A percentile compares a stretch with the other conserved stretches of the same genome.
Evolutionary conservation across 2,329 filamentous ascomycete genomes (phyloP).

Genomic region (Grosmannia huntii): DNA sequence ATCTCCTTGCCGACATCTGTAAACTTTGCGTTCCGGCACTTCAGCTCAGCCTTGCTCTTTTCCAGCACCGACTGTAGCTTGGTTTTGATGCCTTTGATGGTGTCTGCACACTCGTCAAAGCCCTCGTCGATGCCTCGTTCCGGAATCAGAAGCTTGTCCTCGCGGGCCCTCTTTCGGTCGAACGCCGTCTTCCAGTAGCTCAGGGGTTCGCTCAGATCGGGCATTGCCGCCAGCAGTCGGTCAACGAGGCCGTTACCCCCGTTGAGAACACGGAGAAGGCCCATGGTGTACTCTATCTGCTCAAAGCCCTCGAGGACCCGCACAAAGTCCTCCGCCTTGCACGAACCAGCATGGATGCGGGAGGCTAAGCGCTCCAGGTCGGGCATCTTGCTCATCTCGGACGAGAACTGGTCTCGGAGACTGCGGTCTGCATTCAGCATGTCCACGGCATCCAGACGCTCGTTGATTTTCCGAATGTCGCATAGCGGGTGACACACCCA

Average conservation of each 20-base stretch:
- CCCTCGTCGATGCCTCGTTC: slow-evolving; percentile 80
- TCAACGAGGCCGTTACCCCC: slow-evolving; percentile 75
- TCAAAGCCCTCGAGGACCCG: slow-evolving; percentile 91
- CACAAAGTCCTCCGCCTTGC: slow-evolving; percentile 83
- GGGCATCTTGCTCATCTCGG: slow-evolving; percentile 80
- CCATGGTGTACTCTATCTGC: slow-evolving; percentile 91
- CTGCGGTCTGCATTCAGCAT: slow-evolving; percentile 73
- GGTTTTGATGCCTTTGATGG: slow-evolving; percentile 61
- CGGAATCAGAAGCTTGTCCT: slow-evolving; percentile 72
- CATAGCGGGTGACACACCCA: slow-evolving; percentile 96
- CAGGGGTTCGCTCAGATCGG: slow-evolving; percentile 61
- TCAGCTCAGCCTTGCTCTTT: slow-evolving; percentile 58
- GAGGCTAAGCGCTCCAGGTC: slow-evolving; percentile 92
- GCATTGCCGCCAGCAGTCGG: slow-evolving; percentile 74
- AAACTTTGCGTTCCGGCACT: slow-evolving; percentile 60
- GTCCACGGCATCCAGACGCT: slow-evolving; percentile 86
- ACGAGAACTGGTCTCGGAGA: slow-evolving; percentile 76
- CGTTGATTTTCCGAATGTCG: slow-evolving; percentile 78
- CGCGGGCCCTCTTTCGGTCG: slow-evolving; percentile 65
- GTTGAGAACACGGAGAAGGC: slow-evolving; percentile 59
- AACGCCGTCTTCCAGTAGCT: slow-evolving; percentile 87
- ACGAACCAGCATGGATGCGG: slow-evolving; percentile 83
- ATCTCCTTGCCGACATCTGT: slow-evolving; percentile 92
- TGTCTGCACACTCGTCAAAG: slow-evolving; percentile 72
- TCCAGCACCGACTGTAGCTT: slow-evolving; percentile 61